A percentile compares a stretch with the other conserved stretches of the same genome.
phyloP scores from a whole-genome alignment of 129 eudicot species.

The Lonicera japonica region DNA sequence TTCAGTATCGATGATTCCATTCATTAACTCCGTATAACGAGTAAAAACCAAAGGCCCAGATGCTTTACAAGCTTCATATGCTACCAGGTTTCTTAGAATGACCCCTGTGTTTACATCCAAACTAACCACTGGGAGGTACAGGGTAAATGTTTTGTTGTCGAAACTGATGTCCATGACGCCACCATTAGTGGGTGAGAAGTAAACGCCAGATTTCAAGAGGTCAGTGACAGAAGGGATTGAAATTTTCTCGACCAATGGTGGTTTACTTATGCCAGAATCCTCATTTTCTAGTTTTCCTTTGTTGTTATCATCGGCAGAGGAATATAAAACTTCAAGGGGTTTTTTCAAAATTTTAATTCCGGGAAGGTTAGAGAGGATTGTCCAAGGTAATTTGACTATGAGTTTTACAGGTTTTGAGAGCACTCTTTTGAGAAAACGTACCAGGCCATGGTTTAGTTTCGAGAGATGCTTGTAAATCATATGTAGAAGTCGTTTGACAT shows the following conservation, averaged over 20 bases:
- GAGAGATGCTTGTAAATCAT: constrained; percentile 10
- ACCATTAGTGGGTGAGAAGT: constrained; percentile 35
- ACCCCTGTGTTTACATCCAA: constrained; percentile 57
- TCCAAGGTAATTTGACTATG: constrained; percentile 37
- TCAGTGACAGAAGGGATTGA: constrained; percentile 65
- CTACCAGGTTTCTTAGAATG: constrained; percentile 53
- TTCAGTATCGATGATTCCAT: constrained; percentile 71
- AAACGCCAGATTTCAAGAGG: constrained; percentile 42
- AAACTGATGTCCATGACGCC: constrained; percentile 40
- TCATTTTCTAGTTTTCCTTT: constrained; percentile 8
- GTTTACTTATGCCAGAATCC: neutral
- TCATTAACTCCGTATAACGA: constrained; percentile 77
- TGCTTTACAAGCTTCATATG: constrained; percentile 65
- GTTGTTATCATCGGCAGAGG: constrained; percentile 9
- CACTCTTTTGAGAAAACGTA: constrained; percentile 19
- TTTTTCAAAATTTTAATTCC: constrained; percentile 33
- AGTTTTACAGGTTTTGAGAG: constrained; percentile 22
- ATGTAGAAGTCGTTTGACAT: constrained; percentile 3
- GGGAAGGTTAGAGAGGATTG: constrained; percentile 43
- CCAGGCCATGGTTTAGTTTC: constrained; percentile 17
- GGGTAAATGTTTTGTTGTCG: constrained; percentile 23
- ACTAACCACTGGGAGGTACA: constrained; percentile 40
- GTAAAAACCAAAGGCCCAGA: constrained; percentile 59
- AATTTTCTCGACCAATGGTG: constrained; percentile 58
- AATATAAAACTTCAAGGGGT: constrained; percentile 20